These are phyloP conservation scores for Penicillium sclerotigenum DNA, from an alignment of 2,329 filamentous ascomycete species.

Conservation along the genomic window DNA sequence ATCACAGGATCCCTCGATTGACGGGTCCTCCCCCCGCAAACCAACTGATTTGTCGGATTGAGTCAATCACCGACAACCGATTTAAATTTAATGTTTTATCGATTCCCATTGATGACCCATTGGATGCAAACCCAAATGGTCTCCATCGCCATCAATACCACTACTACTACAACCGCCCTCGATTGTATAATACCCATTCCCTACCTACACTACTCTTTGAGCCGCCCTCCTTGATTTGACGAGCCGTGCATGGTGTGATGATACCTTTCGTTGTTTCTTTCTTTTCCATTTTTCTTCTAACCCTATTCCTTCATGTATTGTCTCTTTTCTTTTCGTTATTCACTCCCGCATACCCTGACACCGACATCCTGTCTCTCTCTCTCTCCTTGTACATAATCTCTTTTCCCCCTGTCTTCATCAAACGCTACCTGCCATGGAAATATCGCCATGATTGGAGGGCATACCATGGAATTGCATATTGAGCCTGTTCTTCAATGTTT, in stretches of 20 bases:
- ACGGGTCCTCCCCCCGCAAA: slow-evolving; percentile 23
- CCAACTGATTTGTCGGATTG: slow-evolving; percentile 27
- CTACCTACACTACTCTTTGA: slow-evolving; percentile 7
- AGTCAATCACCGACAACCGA: slow-evolving; percentile 5
- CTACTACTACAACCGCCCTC: slow-evolving; percentile 15
- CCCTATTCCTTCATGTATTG: slow-evolving; percentile 10
- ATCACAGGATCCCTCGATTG: slow-evolving; percentile 19
- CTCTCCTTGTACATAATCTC: slow-evolving; percentile 32
- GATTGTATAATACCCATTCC: slow-evolving; percentile 27
- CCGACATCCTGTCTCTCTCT: slow-evolving; percentile 1
- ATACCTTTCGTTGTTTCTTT: slow-evolving; percentile 17
- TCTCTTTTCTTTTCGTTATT: slow-evolving; percentile 7
- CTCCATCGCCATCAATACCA: slow-evolving; percentile 7
- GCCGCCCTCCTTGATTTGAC: slow-evolving; percentile 16
- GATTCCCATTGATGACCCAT: neutral
- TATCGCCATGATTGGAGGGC: slow-evolving; percentile 18
- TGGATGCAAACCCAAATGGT: slow-evolving; percentile 18
- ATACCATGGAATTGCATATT: slow-evolving; percentile 22
- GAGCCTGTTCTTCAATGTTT: slow-evolving; percentile 1
- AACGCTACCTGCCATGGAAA: slow-evolving; percentile 13
- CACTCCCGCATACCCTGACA: slow-evolving; percentile 13
- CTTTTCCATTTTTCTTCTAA: neutral
- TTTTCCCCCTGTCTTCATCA: slow-evolving; percentile 8
- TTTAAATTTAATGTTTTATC: slow-evolving; percentile 38
- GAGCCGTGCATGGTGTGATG: slow-evolving; percentile 25